Evolutionary conservation across 2,329 filamentous ascomycete species (phyloP).

Genomic region (Orbilia oligospora): DNA sequence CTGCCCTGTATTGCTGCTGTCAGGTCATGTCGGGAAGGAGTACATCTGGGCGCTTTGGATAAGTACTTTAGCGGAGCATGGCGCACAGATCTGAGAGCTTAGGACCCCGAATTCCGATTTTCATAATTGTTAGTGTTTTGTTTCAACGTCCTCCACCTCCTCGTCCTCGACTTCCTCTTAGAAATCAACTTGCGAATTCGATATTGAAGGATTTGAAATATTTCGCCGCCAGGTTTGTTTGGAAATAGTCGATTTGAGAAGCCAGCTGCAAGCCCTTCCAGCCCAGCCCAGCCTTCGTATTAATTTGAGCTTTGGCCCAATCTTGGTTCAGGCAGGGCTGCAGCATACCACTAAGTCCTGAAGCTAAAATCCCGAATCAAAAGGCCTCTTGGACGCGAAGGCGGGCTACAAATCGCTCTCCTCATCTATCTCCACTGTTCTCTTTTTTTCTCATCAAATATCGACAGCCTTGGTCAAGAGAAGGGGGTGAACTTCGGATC

Average conservation of each 20-base stretch:
- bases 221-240: conserved; percentile 6
- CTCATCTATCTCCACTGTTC: neutral
- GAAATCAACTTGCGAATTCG: conserved; percentile 4
- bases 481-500: neutral
- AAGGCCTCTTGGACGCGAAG: conserved; percentile 20
- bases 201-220: conserved; percentile 26
- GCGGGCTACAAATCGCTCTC: conserved; percentile 6
- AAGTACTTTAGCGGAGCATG: conserved; percentile 9
- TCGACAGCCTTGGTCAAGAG: neutral
- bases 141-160: conserved; percentile 16
- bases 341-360: conserved; percentile 28
- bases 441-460: neutral
- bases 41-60: conserved; percentile 14
- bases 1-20: conserved; percentile 29
- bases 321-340: conserved; percentile 22
- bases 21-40: conserved; percentile 28
- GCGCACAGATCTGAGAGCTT: conserved; percentile 25
- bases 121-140: neutral
- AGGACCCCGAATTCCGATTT: conserved; percentile 27
- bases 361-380: conserved; percentile 31
- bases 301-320: conserved; percentile 26
- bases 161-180: neutral
- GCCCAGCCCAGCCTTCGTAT: conserved; percentile 25
- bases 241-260: conserved; percentile 29
- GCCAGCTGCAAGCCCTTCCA: conserved; percentile 24